These are phyloP conservation scores for Daldinia concentrica DNA, from an alignment of 495 filamentous ascomycete genomes.

Conservation along the genomic window DNA sequence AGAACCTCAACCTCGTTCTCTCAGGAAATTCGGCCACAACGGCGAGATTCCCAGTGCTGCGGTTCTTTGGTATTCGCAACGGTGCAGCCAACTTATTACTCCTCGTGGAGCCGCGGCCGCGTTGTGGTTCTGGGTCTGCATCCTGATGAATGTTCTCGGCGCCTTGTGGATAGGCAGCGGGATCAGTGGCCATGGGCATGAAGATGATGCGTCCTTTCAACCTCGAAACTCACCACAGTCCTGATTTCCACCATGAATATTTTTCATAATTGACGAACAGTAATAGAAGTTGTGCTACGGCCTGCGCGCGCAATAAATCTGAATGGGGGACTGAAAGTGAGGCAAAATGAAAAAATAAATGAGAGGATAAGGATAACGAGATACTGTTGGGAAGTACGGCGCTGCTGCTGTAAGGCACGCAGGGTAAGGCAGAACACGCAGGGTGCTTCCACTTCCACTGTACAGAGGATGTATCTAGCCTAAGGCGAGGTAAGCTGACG, in stretches of 20 bases:
- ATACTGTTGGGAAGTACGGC: slow-evolving; percentile 8
- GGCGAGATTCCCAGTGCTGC: slow-evolving; percentile 69
- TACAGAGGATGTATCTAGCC: neutral
- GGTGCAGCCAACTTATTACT: slow-evolving; percentile 48
- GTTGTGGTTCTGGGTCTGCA: slow-evolving; percentile 47
- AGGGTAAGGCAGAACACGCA: neutral
- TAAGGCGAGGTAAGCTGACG: slow-evolving; percentile 26
- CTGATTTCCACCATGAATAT: slow-evolving; percentile 56
- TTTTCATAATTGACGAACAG: slow-evolving; percentile 58
- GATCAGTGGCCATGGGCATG: slow-evolving; percentile 36
- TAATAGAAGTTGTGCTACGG: slow-evolving; percentile 35
- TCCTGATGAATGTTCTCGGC: slow-evolving; percentile 53
- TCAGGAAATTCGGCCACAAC: slow-evolving; percentile 53
- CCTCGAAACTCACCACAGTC: slow-evolving; percentile 56
- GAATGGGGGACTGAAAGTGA: slow-evolving; percentile 12
- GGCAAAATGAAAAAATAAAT: slow-evolving; percentile 8
- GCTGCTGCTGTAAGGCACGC: neutral
- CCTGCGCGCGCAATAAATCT: slow-evolving; percentile 31
- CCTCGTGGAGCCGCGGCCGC: slow-evolving; percentile 43
- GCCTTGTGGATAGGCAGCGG: slow-evolving; percentile 49
- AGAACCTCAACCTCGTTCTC: slow-evolving; percentile 61
- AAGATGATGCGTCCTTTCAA: slow-evolving; percentile 35
- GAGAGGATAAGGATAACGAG: slow-evolving; percentile 16
- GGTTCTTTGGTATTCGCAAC: slow-evolving; percentile 68
- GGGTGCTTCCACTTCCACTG: neutral